Percentiles rank a stretch among this genome's conserved stretches.
These are phyloP conservation scores for Mortierella sp. DNA, from an alignment of 371 early-diverging fungal genomes.

Conservation along the genomic window DNA sequence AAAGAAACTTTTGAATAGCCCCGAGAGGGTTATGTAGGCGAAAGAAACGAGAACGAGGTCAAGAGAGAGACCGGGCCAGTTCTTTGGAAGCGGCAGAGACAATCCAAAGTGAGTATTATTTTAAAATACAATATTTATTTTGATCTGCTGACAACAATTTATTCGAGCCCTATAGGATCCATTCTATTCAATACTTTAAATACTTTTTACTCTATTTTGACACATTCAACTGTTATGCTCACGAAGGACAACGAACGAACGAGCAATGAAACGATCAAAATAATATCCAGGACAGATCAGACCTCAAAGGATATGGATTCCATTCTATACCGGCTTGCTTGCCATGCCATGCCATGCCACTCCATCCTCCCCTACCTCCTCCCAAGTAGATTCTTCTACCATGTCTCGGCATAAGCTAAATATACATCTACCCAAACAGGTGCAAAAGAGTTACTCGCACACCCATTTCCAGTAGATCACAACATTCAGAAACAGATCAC, in stretches of 20 bases:
- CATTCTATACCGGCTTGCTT: background rate
- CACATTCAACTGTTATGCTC: background rate
- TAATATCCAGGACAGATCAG: background rate
- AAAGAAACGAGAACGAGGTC: background rate
- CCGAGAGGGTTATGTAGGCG: background rate
- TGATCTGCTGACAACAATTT: constrained; percentile 8
- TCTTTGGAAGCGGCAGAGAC: background rate
- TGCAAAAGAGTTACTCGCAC: background rate
- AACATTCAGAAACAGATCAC: constrained; percentile 24
- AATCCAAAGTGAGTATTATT: background rate
- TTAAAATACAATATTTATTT: constrained; percentile 3
- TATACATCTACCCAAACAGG: no score
- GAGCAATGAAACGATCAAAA: background rate
- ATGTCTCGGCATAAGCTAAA: background rate
- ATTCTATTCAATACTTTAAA: constrained; percentile 4
- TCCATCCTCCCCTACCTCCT: background rate
- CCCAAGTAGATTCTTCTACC: background rate
- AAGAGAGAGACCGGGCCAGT: constrained; percentile 20
- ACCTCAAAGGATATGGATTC: background rate
- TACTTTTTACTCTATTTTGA: background rate
- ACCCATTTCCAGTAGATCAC: background rate
- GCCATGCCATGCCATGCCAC: background rate
- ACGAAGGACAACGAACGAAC: background rate
- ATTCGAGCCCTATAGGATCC: background rate
- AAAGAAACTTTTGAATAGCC: background rate